Conservation (phyloP, 257 asterid species). For the Capsicum pubescens region DNA sequence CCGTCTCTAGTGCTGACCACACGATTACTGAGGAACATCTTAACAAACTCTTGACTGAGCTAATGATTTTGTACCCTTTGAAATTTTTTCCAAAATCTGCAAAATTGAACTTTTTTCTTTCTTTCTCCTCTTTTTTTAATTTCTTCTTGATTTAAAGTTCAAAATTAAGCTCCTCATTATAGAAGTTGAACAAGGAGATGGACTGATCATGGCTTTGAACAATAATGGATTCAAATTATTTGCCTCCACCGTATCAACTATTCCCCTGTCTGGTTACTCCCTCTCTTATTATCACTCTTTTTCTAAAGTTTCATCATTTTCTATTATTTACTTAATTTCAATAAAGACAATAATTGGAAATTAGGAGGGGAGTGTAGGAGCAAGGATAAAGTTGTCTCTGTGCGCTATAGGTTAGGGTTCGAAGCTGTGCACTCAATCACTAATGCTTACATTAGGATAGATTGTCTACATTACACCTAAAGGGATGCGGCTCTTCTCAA, state of each 20-base stretch:
- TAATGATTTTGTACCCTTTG: background rate
- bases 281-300: background rate
- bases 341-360: background rate
- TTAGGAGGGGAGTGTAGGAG: background rate
- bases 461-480: background rate
- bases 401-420: background rate
- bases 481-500: accelerated
- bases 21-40: background rate
- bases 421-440: background rate
- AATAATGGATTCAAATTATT: background rate
- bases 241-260: background rate
- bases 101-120: background rate
- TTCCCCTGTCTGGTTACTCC: slow-evolving; percentile 30
- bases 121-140: background rate
- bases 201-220: slow-evolving; percentile 24
- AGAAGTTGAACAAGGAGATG: background rate
- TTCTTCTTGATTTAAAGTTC: slow-evolving; percentile 4
- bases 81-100: background rate
- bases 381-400: background rate
- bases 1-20: slow-evolving; percentile 20
- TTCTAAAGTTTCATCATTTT: background rate
- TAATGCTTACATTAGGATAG: background rate
- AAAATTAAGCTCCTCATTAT: background rate
- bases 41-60: slow-evolving; percentile 19
- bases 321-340: background rate